Conservation (phyloP, 495 filamentous ascomycete genomes). For the Lindgomyces ingoldianus region DNA sequence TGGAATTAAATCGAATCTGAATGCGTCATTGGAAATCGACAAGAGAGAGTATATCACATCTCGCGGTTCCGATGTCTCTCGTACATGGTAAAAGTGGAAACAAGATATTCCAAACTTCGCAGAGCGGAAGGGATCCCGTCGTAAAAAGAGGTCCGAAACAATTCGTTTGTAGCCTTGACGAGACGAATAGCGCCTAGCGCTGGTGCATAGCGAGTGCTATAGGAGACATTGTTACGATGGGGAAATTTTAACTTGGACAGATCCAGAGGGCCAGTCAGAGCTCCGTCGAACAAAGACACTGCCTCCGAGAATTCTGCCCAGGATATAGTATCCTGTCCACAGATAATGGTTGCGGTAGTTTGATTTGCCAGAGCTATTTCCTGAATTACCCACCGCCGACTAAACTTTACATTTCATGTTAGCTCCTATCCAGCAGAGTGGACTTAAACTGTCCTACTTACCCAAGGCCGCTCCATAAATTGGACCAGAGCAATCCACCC, state of each 20-base stretch:
- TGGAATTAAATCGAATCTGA: too few relatives aligned
- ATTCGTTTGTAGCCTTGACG: background rate
- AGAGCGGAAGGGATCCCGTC: background rate
- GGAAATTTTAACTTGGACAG: background rate
- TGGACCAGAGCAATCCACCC: background rate
- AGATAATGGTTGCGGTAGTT: background rate
- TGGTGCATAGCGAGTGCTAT: background rate
- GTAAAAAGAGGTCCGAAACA: background rate
- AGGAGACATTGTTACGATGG: background rate
- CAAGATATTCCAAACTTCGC: slow-evolving; percentile 1
- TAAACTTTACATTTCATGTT: background rate
- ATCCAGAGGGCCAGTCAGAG: background rate
- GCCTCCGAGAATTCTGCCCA: slow-evolving; percentile 2
- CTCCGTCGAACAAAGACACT: slow-evolving; percentile 4
- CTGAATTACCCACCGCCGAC: slow-evolving; percentile 1
- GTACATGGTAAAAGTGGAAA: background rate
- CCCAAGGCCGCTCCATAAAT: slow-evolving; percentile 7
- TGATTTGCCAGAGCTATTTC: slow-evolving; percentile 5
- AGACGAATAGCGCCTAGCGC: background rate
- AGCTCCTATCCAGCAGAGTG: background rate
- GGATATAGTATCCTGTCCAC: background rate
- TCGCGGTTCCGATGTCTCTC: background rate
- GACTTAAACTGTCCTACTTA: too few relatives aligned
- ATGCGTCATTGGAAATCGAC: background rate
- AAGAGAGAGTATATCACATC: background rate